phyloP scores from a whole-genome alignment of 257 asterid genomes.

The Jasminum sambac region DNA sequence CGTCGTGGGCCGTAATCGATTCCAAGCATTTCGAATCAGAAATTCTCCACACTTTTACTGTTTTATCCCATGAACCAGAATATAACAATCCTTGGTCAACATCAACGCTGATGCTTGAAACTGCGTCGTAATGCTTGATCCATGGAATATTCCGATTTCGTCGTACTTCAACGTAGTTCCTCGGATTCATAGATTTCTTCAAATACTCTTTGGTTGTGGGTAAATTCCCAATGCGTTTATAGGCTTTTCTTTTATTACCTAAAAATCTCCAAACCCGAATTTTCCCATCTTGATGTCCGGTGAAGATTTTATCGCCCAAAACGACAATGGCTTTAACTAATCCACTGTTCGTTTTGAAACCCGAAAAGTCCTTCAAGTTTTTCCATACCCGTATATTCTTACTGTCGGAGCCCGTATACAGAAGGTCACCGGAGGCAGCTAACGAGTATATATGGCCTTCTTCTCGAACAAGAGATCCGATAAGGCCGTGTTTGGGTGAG shows the following conservation, averaged over 20 bases:
- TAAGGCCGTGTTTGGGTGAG: constrained; percentile 27
- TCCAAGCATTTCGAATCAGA: constrained; percentile 81
- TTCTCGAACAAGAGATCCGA: constrained; percentile 66
- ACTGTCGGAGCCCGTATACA: constrained; percentile 86
- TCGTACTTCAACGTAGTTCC: constrained; percentile 61
- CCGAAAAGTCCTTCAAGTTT: constrained; percentile 59
- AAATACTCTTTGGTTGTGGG: constrained; percentile 71
- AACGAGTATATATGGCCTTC: constrained; percentile 79
- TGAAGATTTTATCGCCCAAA: constrained; percentile 49
- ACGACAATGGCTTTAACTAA: constrained; percentile 77
- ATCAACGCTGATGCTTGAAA: constrained; percentile 72
- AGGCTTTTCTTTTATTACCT: constrained; percentile 32
- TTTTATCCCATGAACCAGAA: constrained; percentile 92
- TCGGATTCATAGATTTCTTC: constrained; percentile 63
- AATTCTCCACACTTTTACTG: constrained; percentile 84
- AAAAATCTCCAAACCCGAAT: constrained; percentile 73
- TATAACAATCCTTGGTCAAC: constrained; percentile 52
- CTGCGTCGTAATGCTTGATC: constrained; percentile 82
- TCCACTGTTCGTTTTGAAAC: constrained; percentile 78
- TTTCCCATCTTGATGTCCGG: constrained; percentile 90
- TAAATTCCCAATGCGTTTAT: constrained; percentile 64
- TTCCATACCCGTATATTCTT: constrained; percentile 83
- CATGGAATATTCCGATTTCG: constrained; percentile 63
- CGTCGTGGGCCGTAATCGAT: constrained; percentile 69
- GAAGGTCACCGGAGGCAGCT: constrained; percentile 56